Evolutionary conservation across 2,329 filamentous ascomycete genomes (phyloP), one percentile per base, ranked within the genome.

Genomic region (Fusarium cyanostomum): DNA sequence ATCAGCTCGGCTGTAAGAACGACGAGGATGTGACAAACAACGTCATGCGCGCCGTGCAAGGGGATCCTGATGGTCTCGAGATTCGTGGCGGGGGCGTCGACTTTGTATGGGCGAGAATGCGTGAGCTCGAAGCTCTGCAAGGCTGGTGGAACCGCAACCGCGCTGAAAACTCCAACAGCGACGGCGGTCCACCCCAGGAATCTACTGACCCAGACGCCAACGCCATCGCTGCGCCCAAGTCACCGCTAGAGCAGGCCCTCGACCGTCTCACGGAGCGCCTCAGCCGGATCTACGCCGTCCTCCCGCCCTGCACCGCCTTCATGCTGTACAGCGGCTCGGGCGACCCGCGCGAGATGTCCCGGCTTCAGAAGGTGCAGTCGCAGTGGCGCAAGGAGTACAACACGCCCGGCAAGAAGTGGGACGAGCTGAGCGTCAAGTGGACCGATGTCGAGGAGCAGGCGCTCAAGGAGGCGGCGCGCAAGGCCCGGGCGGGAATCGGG

Each of bases 141-240:
- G 87, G 87, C 7, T 90, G 86, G 86, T 89, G 87, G 87, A 89
- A 88, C 67, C 81, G 80, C 56, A 86, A 86, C 72, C 81, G 81
- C 37, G 71, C 77, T 35, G 74, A 77, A 70, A 72, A 68, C 42
- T 65, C 74, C 60, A 69, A 64, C 55, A 73, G 69, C 57, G 73
- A 76, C 57, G 74, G 73, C 43, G 75, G 75, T 1, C 75, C 75
- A 13, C 77, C 78, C 13, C 50, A 66, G 13, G 62, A 68, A 16
- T 44, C 58, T 0, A 21, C 21, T 6, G 21, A 21, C 21, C 59
- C 57, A 13, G 49, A 57, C 9, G 48, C 18, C 16, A 52, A 59
- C 4, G 45, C 65, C 34, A 55, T 60, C 28, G 54, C 34, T 28
- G 55, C 59, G 1, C 37, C 52, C 10, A 52, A 57, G 7, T 71